Base-by-base conservation (phyloP, 2,329 filamentous ascomycete genomes). In the Plectosphaerella sp. region DNA sequence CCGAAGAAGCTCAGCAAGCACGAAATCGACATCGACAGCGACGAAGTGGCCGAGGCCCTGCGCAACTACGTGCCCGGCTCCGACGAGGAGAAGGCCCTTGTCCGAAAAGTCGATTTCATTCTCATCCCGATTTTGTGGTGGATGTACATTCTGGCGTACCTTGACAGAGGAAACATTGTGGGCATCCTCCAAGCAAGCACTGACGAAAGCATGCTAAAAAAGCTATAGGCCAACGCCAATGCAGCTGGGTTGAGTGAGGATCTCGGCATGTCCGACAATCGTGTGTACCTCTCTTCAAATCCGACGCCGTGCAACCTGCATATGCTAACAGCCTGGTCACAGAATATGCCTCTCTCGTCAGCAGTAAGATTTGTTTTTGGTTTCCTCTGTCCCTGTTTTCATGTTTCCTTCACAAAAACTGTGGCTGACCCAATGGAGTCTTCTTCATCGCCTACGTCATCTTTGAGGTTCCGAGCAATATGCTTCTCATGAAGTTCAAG, bases 381-480 rank as follows among this genome's bases (percentile, higher is more conserved):
- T n/a, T 22, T 5, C 22, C 22, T 5, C 22, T 22, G 5, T 22
- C 22, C 22, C 22, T 22, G 22, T 22, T 22, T 22, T 3, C 22
- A 22, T 22, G 22, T 3, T 22, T 22, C 22, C 22, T 22, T 22
- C 22, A 22, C 22, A 5, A 5, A 22, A 22, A 5, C 3, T 5
- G 22, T 5, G 5, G 22, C 22, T 22, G 22, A 22, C 22, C 22
- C 22, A 22, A 5, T 22, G 22, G 5, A 2, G 74, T 83, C 8
- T 83, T 82, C 66, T 81, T 80, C 59, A 68, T 77, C 51, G 12
- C 25, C 0, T 75, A 75, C 56, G 70, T 75, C 51, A 56, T 74
- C 14, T 67, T 75, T 20, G 73, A 77, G 60, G 61, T 76, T 2
- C 72, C 73, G 3, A 73, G 71, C 55, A 76, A 74, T 56, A 71